These are phyloP conservation scores for Andrographis paniculata DNA, from an alignment of 305 asterid species.

Conservation along the genomic window DNA sequence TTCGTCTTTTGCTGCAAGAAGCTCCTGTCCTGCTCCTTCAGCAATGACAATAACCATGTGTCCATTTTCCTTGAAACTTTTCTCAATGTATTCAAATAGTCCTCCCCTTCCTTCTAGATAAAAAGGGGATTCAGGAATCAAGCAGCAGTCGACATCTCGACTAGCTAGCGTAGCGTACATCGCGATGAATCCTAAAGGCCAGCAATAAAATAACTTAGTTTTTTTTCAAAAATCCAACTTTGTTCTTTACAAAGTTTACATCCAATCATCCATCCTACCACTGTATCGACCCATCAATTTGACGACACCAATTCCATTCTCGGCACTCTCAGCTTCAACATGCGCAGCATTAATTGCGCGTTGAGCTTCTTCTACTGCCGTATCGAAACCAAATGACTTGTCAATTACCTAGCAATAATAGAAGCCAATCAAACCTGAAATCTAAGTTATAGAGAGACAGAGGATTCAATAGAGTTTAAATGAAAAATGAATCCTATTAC, in stretches of 20 bases:
- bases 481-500: constrained; percentile 27
- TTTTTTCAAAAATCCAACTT: background rate
- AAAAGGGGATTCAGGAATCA: constrained; percentile 74
- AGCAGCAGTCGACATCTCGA: constrained; percentile 78
- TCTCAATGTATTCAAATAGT: constrained; percentile 45
- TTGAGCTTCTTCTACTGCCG: constrained; percentile 80
- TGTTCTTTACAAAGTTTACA: background rate
- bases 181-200: constrained; percentile 55
- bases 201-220: background rate
- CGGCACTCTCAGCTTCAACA: constrained; percentile 63
- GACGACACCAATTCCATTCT: constrained; percentile 63
- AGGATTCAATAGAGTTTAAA: background rate
- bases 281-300: constrained; percentile 64
- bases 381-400: constrained; percentile 66
- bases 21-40: constrained; percentile 83
- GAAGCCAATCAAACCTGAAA: constrained; percentile 18
- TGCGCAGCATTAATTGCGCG: constrained; percentile 71
- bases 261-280: constrained; percentile 28
- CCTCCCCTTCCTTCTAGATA: constrained; percentile 67
- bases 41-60: constrained; percentile 78
- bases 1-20: constrained; percentile 47
- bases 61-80: constrained; percentile 61
- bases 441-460: background rate
- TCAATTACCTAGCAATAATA: constrained; percentile 56
- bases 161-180: constrained; percentile 83